These are phyloP conservation scores for Gossypium sturtianum DNA, from an alignment of 345 rosid genomes.

Conservation along the genomic window DNA sequence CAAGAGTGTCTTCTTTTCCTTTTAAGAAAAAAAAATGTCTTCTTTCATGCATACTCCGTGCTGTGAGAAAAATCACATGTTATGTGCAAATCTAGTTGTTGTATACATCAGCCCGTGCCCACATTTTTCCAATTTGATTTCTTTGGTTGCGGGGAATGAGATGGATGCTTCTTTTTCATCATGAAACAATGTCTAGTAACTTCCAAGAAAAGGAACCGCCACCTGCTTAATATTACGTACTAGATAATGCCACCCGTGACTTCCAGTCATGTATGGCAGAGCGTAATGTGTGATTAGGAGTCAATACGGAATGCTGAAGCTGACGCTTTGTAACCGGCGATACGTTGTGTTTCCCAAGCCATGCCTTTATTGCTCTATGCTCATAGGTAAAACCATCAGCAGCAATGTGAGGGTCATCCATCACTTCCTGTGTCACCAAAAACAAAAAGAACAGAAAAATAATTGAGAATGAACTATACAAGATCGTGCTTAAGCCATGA, in stretches of 20 bases:
- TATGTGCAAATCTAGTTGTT: background rate
- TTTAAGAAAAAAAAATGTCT: background rate
- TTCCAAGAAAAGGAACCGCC: background rate
- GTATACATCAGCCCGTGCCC: background rate
- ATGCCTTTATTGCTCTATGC: slow-evolving; percentile 59
- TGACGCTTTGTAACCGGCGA: slow-evolving; percentile 70
- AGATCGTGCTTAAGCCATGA: background rate
- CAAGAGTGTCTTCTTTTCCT: background rate
- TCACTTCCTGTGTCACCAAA: slow-evolving; percentile 53
- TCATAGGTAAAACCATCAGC: slow-evolving; percentile 89
- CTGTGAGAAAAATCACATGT: background rate
- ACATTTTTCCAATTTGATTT: background rate
- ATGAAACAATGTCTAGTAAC: background rate
- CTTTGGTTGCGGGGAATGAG: background rate
- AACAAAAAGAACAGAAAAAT: background rate
- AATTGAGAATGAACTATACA: background rate
- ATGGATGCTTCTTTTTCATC: background rate
- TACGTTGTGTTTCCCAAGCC: slow-evolving; percentile 58
- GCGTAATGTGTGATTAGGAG: slow-evolving; percentile 59
- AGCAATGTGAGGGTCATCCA: slow-evolving; percentile 85
- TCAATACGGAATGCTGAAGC: slow-evolving; percentile 40
- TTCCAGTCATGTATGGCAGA: slow-evolving; percentile 78
- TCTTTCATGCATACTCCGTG: background rate
- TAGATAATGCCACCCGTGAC: slow-evolving; percentile 33
- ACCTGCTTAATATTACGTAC: background rate